Evolutionary conservation across 306 rosid genomes (phyloP).

Genomic region (Purshia tridentata): DNA sequence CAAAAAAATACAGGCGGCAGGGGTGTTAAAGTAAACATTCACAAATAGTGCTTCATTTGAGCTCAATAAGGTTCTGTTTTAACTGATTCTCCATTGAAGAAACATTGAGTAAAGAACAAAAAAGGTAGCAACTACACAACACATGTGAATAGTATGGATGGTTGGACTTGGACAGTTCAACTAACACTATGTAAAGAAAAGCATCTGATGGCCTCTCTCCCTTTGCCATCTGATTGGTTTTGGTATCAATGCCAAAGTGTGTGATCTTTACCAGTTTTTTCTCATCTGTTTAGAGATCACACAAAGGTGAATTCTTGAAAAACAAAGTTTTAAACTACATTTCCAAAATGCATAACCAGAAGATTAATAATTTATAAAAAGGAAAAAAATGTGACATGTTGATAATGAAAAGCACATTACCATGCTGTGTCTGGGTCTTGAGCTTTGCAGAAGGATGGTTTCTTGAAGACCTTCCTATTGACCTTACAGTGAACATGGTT

Average conservation of each 20-base stretch:
- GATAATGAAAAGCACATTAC: conserved; percentile 35
- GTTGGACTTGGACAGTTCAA: conserved; percentile 21
- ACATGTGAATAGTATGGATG: neutral
- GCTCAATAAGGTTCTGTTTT: neutral
- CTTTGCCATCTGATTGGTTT: conserved; percentile 55
- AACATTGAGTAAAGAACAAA: conserved; percentile 29
- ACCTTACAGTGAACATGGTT: conserved; percentile 73
- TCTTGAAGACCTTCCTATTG: conserved; percentile 60
- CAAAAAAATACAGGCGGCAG: neutral
- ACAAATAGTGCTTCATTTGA: neutral
- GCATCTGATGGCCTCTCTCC: neutral
- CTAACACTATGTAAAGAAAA: conserved; percentile 11
- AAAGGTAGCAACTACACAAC: conserved; percentile 16
- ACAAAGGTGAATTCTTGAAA: neutral
- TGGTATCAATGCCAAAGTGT: conserved; percentile 51
- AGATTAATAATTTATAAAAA: neutral
- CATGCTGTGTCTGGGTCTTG: conserved; percentile 86
- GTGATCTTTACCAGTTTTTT: neutral
- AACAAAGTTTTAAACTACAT: too few relatives aligned
- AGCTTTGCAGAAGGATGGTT: conserved; percentile 57
- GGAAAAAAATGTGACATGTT: neutral
- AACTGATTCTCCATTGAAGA: conserved; percentile 10
- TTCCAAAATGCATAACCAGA: neutral
- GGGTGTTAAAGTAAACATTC: neutral
- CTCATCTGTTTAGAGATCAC: neutral